A percentile compares a stretch with the other conserved stretches of the same genome.
These are phyloP conservation scores for Pulveroboletus sp. DNA, from an alignment of 768 basidiomycete species.

Conservation along the genomic window DNA sequence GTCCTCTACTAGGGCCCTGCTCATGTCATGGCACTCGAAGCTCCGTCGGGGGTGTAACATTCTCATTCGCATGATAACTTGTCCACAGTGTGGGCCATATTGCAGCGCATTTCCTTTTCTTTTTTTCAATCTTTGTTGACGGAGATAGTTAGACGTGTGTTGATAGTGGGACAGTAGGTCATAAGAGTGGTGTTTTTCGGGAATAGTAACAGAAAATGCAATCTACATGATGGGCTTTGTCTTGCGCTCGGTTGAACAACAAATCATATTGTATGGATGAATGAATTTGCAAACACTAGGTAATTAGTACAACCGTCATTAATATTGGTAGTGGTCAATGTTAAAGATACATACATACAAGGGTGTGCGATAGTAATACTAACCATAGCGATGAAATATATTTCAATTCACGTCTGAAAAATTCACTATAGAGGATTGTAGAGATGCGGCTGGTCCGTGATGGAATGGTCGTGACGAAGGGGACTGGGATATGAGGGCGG, in stretches of 20 bases:
- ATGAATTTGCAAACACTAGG: neutral
- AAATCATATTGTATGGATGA: neutral
- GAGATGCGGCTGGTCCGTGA: slow-evolving; percentile 10
- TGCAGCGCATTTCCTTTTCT: slow-evolving; percentile 15
- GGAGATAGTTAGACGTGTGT: slow-evolving; percentile 19
- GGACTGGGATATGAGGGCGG: slow-evolving; percentile 8
- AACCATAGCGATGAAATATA: slow-evolving; percentile 16
- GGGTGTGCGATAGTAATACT: slow-evolving; percentile 19
- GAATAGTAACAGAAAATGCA: slow-evolving; percentile 7
- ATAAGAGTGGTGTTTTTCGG: slow-evolving; percentile 4
- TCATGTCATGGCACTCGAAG: slow-evolving; percentile 45
- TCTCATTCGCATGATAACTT: slow-evolving; percentile 19
- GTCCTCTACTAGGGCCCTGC: slow-evolving; percentile 1
- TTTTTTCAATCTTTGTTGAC: slow-evolving; percentile 8
- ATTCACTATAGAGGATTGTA: slow-evolving; percentile 17
- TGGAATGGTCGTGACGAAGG: slow-evolving; percentile 12
- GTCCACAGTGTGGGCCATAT: slow-evolving; percentile 14
- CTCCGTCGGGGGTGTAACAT: slow-evolving; percentile 42
- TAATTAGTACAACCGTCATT: neutral
- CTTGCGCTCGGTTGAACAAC: too few species aligned
- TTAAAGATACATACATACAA: slow-evolving; percentile 18
- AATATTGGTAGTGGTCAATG: neutral
- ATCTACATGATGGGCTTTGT: neutral
- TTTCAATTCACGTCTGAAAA: slow-evolving; percentile 25
- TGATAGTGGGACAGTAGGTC: slow-evolving; percentile 11